Percentiles rank a stretch among this genome's conserved stretches.
Evolutionary conservation across 208 protist species (phyloP).

Genomic region (Leishmania braziliensis): DNA sequence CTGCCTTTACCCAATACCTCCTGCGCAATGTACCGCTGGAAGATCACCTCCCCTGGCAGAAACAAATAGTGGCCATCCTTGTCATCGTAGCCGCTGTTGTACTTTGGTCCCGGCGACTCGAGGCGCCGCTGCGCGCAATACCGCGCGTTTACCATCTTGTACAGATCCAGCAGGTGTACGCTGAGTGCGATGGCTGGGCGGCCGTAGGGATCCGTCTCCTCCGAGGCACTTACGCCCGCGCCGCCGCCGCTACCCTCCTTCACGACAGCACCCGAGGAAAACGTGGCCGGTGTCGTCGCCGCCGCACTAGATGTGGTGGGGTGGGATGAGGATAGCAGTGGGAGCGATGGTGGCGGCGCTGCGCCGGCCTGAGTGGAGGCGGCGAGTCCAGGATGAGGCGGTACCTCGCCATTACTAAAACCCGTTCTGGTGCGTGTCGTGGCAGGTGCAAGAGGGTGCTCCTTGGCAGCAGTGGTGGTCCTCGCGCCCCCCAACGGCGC

Average conservation of each 20-base stretch:
- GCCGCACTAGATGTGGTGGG: background rate
- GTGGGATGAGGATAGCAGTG: background rate
- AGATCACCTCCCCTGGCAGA: constrained; percentile 80
- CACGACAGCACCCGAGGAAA: background rate
- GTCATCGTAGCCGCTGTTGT: constrained; percentile 91
- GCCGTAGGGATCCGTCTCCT: constrained; percentile 6
- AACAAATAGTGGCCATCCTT: constrained; percentile 90
- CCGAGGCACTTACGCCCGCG: background rate
- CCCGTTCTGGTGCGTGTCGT: background rate
- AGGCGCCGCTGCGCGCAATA: constrained; percentile 71
- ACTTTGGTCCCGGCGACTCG: constrained; percentile 66
- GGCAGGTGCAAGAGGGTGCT: background rate
- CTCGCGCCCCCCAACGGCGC: background rate
- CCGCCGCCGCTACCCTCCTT: background rate
- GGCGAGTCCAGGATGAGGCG: background rate
- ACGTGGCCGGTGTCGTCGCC: background rate
- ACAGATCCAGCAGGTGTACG: constrained; percentile 55
- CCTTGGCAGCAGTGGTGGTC: background rate
- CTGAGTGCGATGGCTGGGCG: constrained; percentile 57
- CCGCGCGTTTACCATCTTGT: constrained; percentile 76
- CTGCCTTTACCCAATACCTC: constrained; percentile 90
- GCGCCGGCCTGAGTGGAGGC: background rate
- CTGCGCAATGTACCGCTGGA: constrained; percentile 83
- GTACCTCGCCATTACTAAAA: background rate
- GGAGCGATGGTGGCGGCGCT: background rate